Percentiles rank a stretch among this genome's conserved stretches.
phyloP scores from a whole-genome alignment of 345 rosid species.

The Kandelia obovata region DNA sequence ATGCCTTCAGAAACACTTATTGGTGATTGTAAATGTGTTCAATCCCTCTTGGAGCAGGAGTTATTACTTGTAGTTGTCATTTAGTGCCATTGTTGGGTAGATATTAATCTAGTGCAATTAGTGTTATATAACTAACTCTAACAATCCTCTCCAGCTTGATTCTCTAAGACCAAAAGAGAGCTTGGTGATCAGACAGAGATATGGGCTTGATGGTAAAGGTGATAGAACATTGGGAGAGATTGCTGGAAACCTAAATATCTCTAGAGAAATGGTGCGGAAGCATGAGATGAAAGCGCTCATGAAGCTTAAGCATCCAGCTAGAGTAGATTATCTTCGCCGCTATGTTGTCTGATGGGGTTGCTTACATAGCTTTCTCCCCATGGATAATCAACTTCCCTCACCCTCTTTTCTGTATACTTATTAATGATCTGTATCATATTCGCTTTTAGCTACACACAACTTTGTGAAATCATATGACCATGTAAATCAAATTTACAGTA shows the following conservation, averaged over 20 bases:
- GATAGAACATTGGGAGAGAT: constrained; percentile 90
- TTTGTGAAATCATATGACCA: constrained; percentile 17
- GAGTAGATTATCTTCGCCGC: constrained; percentile 78
- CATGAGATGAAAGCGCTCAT: constrained; percentile 91
- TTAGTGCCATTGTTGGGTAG: no score
- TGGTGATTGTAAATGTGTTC: no score
- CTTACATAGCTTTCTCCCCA: constrained; percentile 5
- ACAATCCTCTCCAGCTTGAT: constrained; percentile 55
- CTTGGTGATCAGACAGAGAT: constrained; percentile 84
- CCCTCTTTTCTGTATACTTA: background rate
- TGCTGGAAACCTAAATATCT: constrained; percentile 84
- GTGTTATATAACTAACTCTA: background rate
- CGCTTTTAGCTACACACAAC: constrained; percentile 21
- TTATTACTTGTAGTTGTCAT: no score
- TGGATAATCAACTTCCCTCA: background rate
- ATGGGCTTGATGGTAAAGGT: constrained; percentile 93
- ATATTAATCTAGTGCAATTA: no score
- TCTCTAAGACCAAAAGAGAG: constrained; percentile 94
- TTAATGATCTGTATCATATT: constrained; percentile 24
- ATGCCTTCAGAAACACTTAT: no score
- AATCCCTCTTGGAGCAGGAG: no score
- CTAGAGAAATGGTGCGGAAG: constrained; percentile 97
- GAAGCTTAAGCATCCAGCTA: constrained; percentile 95
- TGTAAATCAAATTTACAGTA: constrained; percentile 18
- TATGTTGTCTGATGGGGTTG: constrained; percentile 46